phyloP scores from a whole-genome alignment of 108 stramenopile genomes.

The Parietichytrium sp. region DNA sequence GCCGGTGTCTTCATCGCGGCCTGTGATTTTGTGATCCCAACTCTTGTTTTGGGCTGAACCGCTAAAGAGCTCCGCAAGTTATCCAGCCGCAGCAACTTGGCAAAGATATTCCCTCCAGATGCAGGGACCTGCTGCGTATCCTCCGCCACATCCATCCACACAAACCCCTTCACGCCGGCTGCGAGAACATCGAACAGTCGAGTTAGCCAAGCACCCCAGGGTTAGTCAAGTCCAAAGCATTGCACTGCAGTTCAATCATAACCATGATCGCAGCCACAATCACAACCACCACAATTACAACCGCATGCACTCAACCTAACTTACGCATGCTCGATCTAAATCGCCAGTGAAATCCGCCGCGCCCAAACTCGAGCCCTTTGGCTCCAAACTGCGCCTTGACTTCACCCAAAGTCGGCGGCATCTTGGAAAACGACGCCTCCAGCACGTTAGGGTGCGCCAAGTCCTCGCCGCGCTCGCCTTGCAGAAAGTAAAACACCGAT shows the following conservation, averaged over 20 bases:
- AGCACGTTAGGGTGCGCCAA: slow-evolving; percentile 30
- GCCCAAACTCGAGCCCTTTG: background rate
- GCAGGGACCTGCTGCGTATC: background rate
- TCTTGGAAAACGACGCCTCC: background rate
- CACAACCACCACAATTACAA: too few species aligned
- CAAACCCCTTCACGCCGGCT: slow-evolving; percentile 13
- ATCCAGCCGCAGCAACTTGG: background rate
- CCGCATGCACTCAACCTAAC: too few species aligned
- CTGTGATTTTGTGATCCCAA: background rate
- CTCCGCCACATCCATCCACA: background rate
- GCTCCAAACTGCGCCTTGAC: slow-evolving; percentile 9
- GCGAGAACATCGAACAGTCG: too few species aligned
- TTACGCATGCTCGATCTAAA: too few species aligned
- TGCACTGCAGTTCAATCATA: too few species aligned
- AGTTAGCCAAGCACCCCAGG: too few species aligned
- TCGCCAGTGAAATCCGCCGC: slow-evolving; percentile 22
- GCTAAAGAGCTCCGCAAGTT: background rate
- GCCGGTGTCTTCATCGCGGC: background rate
- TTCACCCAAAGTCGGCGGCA: background rate
- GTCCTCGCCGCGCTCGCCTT: slow-evolving; percentile 32
- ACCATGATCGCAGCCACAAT: too few species aligned
- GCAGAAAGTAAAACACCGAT: slow-evolving; percentile 37
- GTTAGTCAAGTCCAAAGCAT: too few species aligned
- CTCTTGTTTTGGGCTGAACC: background rate
- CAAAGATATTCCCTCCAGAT: background rate